phyloP scores from a whole-genome alignment of 768 basidiomycete genomes.

The Naganishia randhawae region DNA sequence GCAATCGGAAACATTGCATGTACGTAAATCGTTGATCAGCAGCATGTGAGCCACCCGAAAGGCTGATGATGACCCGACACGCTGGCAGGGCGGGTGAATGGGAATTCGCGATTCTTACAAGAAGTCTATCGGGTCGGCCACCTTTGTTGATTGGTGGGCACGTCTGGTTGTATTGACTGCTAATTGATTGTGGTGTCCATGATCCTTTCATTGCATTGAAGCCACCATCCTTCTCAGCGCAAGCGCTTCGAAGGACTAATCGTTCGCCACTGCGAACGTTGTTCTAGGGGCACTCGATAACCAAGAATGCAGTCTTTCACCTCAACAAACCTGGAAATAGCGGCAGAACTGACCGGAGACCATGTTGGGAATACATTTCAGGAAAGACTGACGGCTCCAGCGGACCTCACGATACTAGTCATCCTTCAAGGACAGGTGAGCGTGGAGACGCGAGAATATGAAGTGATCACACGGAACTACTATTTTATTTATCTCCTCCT shows the following conservation, averaged over 20 bases:
- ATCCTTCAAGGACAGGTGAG: neutral
- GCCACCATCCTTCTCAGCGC: neutral
- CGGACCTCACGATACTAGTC: neutral
- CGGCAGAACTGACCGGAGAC: neutral
- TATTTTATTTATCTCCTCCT: no score
- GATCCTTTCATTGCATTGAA: no score
- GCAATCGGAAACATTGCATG: neutral
- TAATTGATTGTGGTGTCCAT: no score
- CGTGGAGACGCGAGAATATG: neutral
- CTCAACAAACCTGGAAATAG: neutral
- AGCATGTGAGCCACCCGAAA: neutral
- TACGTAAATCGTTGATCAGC: neutral
- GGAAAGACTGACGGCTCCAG: neutral
- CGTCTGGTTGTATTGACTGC: no score
- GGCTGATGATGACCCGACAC: neutral
- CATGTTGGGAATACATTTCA: neutral
- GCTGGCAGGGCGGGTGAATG: no score
- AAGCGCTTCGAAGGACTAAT: neutral
- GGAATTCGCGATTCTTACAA: no score
- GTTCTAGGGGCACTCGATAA: neutral
- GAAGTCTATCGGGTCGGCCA: no score
- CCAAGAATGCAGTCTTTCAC: neutral
- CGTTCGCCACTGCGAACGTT: neutral
- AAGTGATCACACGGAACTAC: no score
- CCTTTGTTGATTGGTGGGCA: no score